Evolutionary conservation across 164 flowering plant species (phyloP).

Genomic region (Vitis rupestris): DNA sequence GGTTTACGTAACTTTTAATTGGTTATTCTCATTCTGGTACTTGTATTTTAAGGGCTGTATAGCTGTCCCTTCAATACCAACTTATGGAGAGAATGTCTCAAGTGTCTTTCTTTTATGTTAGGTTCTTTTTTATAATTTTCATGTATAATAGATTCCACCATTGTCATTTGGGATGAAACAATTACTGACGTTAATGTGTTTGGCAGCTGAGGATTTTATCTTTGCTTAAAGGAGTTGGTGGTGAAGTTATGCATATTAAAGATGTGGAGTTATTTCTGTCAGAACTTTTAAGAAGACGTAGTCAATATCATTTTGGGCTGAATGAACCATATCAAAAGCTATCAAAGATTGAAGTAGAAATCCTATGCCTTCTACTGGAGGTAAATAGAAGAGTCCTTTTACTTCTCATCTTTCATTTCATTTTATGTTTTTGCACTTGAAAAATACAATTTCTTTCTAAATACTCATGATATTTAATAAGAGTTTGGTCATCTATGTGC

Average conservation of each 20-base stretch:
- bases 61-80: too few relatives aligned
- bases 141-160: not conserved
- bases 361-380: constrained; percentile 72
- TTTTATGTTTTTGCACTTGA: not conserved
- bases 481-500: constrained; percentile 4
- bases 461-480: not conserved
- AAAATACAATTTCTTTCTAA: too few relatives aligned
- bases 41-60: too few relatives aligned
- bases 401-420: not conserved
- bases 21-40: too few relatives aligned
- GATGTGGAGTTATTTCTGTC: constrained; percentile 48
- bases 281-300: constrained; percentile 60
- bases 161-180: not conserved
- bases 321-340: constrained; percentile 35
- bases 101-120: not conserved
- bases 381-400: constrained; percentile 26
- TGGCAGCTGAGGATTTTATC: constrained; percentile 71
- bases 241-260: constrained; percentile 36
- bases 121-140: not conserved
- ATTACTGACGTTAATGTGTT: constrained; percentile 5
- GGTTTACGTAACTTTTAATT: constrained; percentile 32
- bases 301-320: constrained; percentile 21
- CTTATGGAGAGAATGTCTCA: not conserved
- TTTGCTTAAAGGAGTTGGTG: constrained; percentile 63
- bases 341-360: constrained; percentile 54